Evolutionary conservation across 805 yeast genomes (phyloP).

Genomic region (Nakazawaea siamensis): DNA sequence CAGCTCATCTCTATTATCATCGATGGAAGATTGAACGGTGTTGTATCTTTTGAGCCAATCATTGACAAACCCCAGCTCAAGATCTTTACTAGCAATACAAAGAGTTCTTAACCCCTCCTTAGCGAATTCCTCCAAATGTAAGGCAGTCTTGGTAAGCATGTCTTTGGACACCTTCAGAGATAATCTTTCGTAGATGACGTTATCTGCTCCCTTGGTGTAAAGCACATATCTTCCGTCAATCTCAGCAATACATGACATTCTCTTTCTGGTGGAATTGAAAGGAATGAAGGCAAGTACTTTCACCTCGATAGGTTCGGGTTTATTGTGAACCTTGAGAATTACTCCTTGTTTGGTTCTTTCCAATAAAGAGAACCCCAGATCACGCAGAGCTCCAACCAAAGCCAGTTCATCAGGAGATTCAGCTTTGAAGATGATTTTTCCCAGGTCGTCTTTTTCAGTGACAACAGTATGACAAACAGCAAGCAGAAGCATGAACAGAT

Average conservation of each 20-base stretch:
- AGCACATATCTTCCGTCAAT: slow-evolving; percentile 32
- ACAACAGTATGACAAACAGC: slow-evolving; percentile 74
- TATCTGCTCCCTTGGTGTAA: slow-evolving; percentile 71
- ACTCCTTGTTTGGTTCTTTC: slow-evolving; percentile 45
- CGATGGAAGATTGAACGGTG: slow-evolving; percentile 56
- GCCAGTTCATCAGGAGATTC: slow-evolving; percentile 85
- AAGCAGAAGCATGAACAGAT: slow-evolving; percentile 52
- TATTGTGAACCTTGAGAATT: slow-evolving; percentile 27
- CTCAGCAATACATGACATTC: slow-evolving; percentile 69
- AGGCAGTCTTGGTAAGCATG: slow-evolving; percentile 54
- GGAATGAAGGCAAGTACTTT: slow-evolving; percentile 49
- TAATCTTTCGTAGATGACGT: slow-evolving; percentile 48
- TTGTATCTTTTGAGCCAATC: slow-evolving; percentile 59
- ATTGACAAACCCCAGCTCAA: slow-evolving; percentile 51
- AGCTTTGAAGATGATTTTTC: slow-evolving; percentile 50
- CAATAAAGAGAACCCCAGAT: slow-evolving; percentile 56
- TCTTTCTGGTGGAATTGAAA: slow-evolving; percentile 64
- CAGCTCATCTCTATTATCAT: slow-evolving; percentile 54
- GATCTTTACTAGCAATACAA: slow-evolving; percentile 67
- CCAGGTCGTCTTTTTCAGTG: slow-evolving; percentile 41
- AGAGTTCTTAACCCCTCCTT: slow-evolving; percentile 79
- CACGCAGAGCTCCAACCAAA: slow-evolving; percentile 68
- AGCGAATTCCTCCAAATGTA: slow-evolving; percentile 70
- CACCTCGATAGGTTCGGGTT: slow-evolving; percentile 38
- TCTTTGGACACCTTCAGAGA: slow-evolving; percentile 25